A percentile compares a stretch with the other conserved stretches of the same genome.
Evolutionary conservation across 2,329 filamentous ascomycete genomes (phyloP).

Genomic region (Akanthomyces lecanii): DNA sequence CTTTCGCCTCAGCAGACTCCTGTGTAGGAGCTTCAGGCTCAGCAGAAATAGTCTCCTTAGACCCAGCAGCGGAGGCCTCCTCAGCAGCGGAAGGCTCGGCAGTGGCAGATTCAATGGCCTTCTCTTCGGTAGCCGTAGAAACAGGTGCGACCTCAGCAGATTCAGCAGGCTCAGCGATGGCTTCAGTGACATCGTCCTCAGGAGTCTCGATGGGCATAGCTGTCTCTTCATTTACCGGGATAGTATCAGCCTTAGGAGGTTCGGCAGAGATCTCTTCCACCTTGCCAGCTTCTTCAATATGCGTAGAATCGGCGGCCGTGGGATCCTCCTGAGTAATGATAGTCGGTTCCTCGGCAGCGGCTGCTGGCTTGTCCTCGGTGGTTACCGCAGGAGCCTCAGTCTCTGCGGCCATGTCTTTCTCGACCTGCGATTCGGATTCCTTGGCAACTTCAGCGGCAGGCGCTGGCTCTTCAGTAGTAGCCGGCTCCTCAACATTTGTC

Average conservation of each 20-base stretch:
- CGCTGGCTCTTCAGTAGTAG: neutral
- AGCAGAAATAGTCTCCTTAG: neutral
- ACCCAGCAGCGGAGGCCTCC: neutral
- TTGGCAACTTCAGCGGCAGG: neutral
- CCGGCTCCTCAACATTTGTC: neutral
- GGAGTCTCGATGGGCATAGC: neutral
- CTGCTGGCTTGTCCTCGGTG: neutral
- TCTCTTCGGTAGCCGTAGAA: slow-evolving; percentile 17
- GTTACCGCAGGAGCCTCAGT: neutral
- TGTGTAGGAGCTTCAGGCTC: neutral
- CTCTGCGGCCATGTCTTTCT: neutral
- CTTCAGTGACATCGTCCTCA: neutral
- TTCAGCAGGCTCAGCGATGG: neutral
- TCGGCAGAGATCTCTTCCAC: slow-evolving; percentile 12
- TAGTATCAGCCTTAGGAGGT: no score
- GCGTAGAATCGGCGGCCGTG: slow-evolving; percentile 9
- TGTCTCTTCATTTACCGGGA: neutral
- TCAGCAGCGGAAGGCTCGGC: neutral
- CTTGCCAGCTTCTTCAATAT: slow-evolving; percentile 10
- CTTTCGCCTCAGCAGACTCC: neutral
- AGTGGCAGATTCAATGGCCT: neutral
- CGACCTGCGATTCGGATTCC: neutral
- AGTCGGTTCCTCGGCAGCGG: neutral
- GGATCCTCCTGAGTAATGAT: neutral
- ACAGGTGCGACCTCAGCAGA: neutral